Evolutionary conservation across 139 green algal genomes (phyloP).

Genomic region (Closterium sp.): DNA sequence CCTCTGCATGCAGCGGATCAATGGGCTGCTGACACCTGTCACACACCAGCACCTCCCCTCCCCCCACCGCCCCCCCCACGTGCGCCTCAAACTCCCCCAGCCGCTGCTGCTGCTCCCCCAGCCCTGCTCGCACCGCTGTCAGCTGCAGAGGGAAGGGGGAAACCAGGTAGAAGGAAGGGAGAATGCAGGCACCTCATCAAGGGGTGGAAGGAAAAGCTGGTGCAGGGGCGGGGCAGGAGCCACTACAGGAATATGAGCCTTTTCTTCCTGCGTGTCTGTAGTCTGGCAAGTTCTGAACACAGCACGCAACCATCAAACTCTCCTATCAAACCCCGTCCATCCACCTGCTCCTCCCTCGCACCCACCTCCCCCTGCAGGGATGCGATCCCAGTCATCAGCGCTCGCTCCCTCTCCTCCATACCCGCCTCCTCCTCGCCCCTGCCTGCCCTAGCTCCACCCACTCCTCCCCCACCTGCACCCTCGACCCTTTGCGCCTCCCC

Average conservation of each 20-base stretch:
- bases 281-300: not conserved
- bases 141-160: not conserved
- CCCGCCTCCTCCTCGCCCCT: slow-evolving; percentile 11
- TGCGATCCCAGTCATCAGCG: not conserved
- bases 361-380: not conserved
- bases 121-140: not conserved
- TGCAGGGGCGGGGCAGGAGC: not conserved
- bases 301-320: not conserved
- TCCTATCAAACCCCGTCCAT: not conserved
- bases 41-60: not conserved
- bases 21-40: slow-evolving; percentile 14
- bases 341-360: not conserved
- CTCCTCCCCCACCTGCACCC: too few species aligned
- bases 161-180: not conserved
- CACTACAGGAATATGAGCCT: not conserved
- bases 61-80: not conserved
- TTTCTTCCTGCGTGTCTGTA: not conserved
- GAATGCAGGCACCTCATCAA: too few species aligned
- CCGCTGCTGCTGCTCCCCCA: not conserved
- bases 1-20: not conserved
- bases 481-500: not conserved
- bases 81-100: not conserved
- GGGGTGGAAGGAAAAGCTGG: too few species aligned
- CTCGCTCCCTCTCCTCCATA: not conserved
- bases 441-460: not conserved